phyloP scores from a whole-genome alignment of 495 filamentous ascomycete genomes.

The Penicillium herquei region DNA sequence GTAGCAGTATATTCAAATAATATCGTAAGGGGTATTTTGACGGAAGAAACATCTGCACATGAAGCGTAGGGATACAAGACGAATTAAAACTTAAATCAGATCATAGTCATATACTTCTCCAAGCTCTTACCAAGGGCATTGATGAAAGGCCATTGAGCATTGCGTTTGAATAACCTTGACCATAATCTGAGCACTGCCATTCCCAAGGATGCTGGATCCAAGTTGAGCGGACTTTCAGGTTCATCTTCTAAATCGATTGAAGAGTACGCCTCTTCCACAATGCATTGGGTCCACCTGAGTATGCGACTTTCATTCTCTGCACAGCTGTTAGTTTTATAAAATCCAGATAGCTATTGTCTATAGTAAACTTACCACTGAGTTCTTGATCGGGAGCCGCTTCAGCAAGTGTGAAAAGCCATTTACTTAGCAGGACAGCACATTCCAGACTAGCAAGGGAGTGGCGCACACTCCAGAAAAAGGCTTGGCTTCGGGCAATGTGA shows the following conservation, averaged over 20 bases:
- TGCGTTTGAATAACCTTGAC: conserved; percentile 37
- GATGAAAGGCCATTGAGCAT: conserved; percentile 43
- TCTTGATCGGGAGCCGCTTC: conserved; percentile 30
- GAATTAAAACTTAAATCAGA: conserved; percentile 15
- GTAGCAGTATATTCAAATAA: no score
- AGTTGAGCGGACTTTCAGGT: conserved; percentile 22
- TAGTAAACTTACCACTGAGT: conserved; percentile 28
- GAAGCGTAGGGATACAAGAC: no score
- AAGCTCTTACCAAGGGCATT: conserved; percentile 38
- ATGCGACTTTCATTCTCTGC: conserved; percentile 41
- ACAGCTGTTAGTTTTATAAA: not conserved
- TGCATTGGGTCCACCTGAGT: conserved; percentile 37
- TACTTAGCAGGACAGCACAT: conserved; percentile 47
- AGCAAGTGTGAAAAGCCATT: conserved; percentile 45
- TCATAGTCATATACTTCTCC: conserved; percentile 33
- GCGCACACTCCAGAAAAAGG: conserved; percentile 50
- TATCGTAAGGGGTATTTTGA: no score
- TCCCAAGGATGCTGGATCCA: conserved; percentile 29
- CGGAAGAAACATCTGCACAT: no score
- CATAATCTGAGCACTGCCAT: conserved; percentile 36
- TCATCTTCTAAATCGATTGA: conserved; percentile 36
- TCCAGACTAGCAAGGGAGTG: conserved; percentile 49
- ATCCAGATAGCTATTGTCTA: not conserved
- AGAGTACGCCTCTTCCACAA: conserved; percentile 38
- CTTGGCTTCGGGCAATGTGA: conserved; percentile 45